phyloP scores from a whole-genome alignment of 495 filamentous ascomycete genomes.

The Trichoderma asperelloides region DNA sequence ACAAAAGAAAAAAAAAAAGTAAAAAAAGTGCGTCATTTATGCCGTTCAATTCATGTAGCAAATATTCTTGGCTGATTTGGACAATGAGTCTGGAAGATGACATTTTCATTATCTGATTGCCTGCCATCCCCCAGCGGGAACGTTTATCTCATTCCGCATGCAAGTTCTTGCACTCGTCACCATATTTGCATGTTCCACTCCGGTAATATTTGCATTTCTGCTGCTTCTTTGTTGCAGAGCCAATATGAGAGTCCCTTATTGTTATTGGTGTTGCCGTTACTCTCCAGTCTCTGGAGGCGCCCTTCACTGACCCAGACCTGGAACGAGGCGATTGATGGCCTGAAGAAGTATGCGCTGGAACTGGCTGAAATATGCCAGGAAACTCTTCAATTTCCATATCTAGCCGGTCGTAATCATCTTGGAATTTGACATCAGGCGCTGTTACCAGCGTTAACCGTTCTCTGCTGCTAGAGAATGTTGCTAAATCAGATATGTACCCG shows the following conservation, averaged over 20 bases:
- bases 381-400: conserved; percentile 35
- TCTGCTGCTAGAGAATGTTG: conserved; percentile 32
- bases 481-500: conserved; percentile 48
- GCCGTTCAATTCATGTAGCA: no score
- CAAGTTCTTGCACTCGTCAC: conserved; percentile 25
- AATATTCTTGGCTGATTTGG: no score
- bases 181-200: conserved; percentile 15
- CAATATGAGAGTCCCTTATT: conserved; percentile 7
- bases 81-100: no score
- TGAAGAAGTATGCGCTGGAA: conserved; percentile 15
- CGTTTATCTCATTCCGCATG: conserved; percentile 12
- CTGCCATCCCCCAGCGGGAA: no score
- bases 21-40: no score
- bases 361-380: conserved; percentile 35
- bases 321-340: not conserved
- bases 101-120: no score
- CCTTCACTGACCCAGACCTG: not conserved
- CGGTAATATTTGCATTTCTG: conserved; percentile 14
- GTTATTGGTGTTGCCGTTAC: not conserved
- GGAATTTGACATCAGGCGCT: conserved; percentile 24
- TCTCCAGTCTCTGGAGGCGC: not conserved
- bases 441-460: conserved; percentile 41
- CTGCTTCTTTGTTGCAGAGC: not conserved
- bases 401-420: conserved; percentile 22
- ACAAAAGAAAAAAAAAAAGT: no score